These are phyloP conservation scores for Alnus glutinosa DNA, from an alignment of 306 rosid species.

Conservation along the genomic window DNA sequence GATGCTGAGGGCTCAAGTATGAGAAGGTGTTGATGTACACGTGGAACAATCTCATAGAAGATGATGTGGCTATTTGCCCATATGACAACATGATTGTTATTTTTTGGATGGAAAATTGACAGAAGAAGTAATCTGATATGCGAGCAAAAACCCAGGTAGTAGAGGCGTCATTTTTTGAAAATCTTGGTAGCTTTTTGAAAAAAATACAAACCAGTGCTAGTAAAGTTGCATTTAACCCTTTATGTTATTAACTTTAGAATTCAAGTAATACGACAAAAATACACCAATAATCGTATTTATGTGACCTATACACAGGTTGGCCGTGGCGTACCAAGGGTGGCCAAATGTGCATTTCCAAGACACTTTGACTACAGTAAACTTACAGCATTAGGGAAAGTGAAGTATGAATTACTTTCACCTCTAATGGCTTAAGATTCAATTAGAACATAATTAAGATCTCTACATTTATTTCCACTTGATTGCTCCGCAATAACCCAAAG, in stretches of 20 bases:
- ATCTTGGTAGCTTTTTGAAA: no score
- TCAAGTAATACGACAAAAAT: neutral
- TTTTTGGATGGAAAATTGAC: no score
- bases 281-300: neutral
- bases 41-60: no score
- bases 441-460: neutral
- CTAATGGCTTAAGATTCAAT: neutral
- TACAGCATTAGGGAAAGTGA: neutral
- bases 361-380: neutral
- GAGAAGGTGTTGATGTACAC: no score
- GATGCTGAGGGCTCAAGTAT: no score
- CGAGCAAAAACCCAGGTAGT: no score
- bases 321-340: neutral
- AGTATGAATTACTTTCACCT: neutral
- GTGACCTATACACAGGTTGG: neutral
- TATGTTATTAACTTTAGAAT: neutral
- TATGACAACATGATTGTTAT: no score
- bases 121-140: no score
- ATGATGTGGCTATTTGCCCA: no score
- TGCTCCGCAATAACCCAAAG: slow-evolving; percentile 8
- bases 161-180: no score
- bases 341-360: neutral
- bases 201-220: no score
- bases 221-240: no score
- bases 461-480: slow-evolving; percentile 4